Percentiles rank a stretch among this genome's conserved stretches.
These are phyloP conservation scores for Cryptosporidium xiaoi DNA, from an alignment of 169 alveolate genomes.

Conservation along the genomic window DNA sequence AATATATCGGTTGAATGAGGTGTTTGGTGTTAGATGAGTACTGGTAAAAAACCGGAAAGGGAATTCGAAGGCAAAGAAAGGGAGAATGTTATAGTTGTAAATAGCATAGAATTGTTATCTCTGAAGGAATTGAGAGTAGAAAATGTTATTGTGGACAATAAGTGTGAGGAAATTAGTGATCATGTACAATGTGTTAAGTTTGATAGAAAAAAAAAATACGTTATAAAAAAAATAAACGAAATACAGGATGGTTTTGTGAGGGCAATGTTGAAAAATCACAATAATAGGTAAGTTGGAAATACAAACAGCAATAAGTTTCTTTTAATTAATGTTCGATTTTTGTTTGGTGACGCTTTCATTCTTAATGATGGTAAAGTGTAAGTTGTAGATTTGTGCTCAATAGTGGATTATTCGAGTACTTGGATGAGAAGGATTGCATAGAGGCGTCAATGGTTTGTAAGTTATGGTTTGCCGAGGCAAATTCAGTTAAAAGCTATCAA, in stretches of 20 bases:
- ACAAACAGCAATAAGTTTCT: not conserved
- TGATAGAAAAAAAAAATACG: not conserved
- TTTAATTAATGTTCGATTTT: not conserved
- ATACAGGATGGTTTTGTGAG: constrained; percentile 49
- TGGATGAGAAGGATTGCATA: constrained; percentile 35
- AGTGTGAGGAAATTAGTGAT: no score
- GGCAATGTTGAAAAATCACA: constrained; percentile 10
- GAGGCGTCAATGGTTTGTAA: constrained; percentile 65
- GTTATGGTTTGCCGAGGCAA: constrained; percentile 68
- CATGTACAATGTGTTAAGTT: not conserved
- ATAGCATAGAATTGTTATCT: no score
- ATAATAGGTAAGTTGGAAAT: constrained; percentile 46
- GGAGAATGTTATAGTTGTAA: no score
- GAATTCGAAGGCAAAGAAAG: no score
- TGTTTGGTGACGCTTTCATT: not conserved
- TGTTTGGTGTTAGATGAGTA: no score
- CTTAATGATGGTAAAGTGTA: not conserved
- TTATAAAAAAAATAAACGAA: not conserved
- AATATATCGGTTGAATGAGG: no score
- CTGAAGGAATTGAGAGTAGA: no score
- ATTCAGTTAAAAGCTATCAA: constrained; percentile 21
- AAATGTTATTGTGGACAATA: no score
- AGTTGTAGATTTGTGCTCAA: constrained; percentile 29
- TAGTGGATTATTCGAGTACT: constrained; percentile 10
- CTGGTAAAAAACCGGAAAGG: no score